Conservation (phyloP, 129 eudicot genomes). For the Helianthus tuberosus region DNA sequence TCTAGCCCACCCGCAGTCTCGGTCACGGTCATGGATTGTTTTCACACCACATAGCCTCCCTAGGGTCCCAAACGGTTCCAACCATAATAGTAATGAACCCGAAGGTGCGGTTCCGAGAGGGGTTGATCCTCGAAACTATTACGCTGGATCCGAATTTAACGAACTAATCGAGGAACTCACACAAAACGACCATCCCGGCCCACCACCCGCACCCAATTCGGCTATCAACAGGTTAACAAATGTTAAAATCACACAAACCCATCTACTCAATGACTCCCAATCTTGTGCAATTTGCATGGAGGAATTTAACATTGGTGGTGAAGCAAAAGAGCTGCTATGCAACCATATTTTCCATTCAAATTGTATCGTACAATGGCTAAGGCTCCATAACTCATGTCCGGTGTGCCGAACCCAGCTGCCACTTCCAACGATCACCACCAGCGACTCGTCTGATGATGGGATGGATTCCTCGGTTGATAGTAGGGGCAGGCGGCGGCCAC, state of each 20-base stretch:
- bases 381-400: constrained; percentile 92
- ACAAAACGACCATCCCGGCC: constrained; percentile 78
- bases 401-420: constrained; percentile 67
- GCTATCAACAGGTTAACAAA: constrained; percentile 55
- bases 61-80: not conserved
- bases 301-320: constrained; percentile 69
- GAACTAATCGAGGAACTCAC: constrained; percentile 73
- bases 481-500: constrained; percentile 26
- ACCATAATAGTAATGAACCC: not conserved
- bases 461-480: constrained; percentile 27
- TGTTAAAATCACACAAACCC: constrained; percentile 48
- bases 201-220: constrained; percentile 65
- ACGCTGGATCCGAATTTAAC: constrained; percentile 53
- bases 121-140: constrained; percentile 66
- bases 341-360: constrained; percentile 77
- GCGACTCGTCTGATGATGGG: constrained; percentile 22
- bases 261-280: constrained; percentile 51
- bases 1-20: constrained; percentile 58
- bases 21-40: constrained; percentile 61
- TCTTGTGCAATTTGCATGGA: constrained; percentile 87
- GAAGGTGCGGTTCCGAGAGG: constrained; percentile 43
- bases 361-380: constrained; percentile 86
- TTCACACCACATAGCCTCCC: constrained; percentile 50
- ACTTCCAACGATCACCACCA: constrained; percentile 12
- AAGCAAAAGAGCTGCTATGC: constrained; percentile 77